Evolutionary conservation across 1,284 basidiomycete species (phyloP).

Genomic region (Fomitopsis betulina): DNA sequence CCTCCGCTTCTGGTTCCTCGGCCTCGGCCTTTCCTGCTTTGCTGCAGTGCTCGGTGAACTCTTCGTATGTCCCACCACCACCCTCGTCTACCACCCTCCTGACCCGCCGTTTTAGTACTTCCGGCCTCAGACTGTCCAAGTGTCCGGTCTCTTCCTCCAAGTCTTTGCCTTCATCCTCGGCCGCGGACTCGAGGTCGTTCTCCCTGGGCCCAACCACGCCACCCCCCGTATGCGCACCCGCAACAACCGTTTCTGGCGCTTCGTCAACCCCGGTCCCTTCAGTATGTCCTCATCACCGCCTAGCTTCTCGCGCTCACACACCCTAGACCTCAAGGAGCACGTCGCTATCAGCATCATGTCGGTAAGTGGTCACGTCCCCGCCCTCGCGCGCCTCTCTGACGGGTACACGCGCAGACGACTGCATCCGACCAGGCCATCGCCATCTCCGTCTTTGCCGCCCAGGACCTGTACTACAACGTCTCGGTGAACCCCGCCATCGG

Average conservation of each 20-base stretch:
- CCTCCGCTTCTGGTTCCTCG: slow-evolving; percentile 45
- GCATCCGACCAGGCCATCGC: background rate
- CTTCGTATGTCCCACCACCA: slow-evolving; percentile 34
- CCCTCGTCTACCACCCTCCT: background rate
- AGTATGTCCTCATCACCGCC: slow-evolving; percentile 30
- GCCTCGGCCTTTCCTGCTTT: slow-evolving; percentile 47
- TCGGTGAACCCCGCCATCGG: slow-evolving; percentile 19
- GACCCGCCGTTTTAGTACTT: slow-evolving; percentile 14
- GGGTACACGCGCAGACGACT: background rate
- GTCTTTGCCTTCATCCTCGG: slow-evolving; percentile 41
- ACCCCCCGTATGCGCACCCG: background rate
- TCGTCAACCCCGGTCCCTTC: slow-evolving; percentile 51
- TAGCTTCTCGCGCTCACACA: background rate
- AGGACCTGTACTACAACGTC: slow-evolving; percentile 32
- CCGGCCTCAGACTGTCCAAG: slow-evolving; percentile 51
- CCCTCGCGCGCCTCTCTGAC: background rate
- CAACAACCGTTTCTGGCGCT: slow-evolving; percentile 45
- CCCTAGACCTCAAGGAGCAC: slow-evolving; percentile 55
- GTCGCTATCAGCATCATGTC: slow-evolving; percentile 55
- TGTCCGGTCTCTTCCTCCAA: slow-evolving; percentile 55
- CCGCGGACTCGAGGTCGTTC: slow-evolving; percentile 36
- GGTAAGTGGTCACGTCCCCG: background rate
- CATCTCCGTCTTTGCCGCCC: slow-evolving; percentile 25
- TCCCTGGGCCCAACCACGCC: slow-evolving; percentile 43
- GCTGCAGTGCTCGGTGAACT: slow-evolving; percentile 56